A percentile compares a stretch with the other conserved stretches of the same genome.
These are phyloP conservation scores for Pisolithus tinctorius DNA, from an alignment of 768 basidiomycete species.

Conservation along the genomic window DNA sequence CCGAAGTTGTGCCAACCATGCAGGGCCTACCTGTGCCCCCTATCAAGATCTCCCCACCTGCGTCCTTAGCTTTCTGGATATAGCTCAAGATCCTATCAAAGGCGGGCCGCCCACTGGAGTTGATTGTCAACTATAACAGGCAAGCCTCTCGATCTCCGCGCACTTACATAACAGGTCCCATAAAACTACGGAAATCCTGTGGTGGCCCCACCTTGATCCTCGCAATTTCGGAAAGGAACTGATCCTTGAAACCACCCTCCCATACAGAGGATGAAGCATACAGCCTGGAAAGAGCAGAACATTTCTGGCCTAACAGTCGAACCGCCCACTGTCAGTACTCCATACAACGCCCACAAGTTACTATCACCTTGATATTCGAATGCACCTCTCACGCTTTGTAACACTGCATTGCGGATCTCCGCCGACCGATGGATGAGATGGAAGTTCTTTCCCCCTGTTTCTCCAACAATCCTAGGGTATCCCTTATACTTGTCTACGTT, in stretches of 20 bases:
- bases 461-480: slow-evolving; percentile 95
- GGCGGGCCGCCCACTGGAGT: slow-evolving; percentile 66
- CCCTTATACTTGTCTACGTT: slow-evolving; percentile 84
- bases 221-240: slow-evolving; percentile 63
- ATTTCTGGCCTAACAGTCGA: slow-evolving; percentile 72
- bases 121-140: neutral
- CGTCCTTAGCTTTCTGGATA: slow-evolving; percentile 79
- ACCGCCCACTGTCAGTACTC: neutral
- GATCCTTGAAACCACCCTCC: slow-evolving; percentile 80
- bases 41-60: slow-evolving; percentile 83
- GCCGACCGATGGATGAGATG: slow-evolving; percentile 87
- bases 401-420: slow-evolving; percentile 82
- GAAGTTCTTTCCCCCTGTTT: slow-evolving; percentile 99
- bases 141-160: neutral
- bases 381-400: slow-evolving; percentile 80
- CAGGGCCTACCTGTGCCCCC: slow-evolving; percentile 67
- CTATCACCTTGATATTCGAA: slow-evolving; percentile 89
- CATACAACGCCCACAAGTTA: neutral
- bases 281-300: slow-evolving; percentile 85
- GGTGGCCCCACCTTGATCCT: slow-evolving; percentile 83
- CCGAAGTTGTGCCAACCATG: neutral
- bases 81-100: slow-evolving; percentile 83
- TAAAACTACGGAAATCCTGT: slow-evolving; percentile 75
- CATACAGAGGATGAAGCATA: slow-evolving; percentile 89
- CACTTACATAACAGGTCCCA: slow-evolving; percentile 92